Evolutionary conservation across 2,329 filamentous ascomycete genomes (phyloP).

Genomic region (Colletotrichum falcatum): DNA sequence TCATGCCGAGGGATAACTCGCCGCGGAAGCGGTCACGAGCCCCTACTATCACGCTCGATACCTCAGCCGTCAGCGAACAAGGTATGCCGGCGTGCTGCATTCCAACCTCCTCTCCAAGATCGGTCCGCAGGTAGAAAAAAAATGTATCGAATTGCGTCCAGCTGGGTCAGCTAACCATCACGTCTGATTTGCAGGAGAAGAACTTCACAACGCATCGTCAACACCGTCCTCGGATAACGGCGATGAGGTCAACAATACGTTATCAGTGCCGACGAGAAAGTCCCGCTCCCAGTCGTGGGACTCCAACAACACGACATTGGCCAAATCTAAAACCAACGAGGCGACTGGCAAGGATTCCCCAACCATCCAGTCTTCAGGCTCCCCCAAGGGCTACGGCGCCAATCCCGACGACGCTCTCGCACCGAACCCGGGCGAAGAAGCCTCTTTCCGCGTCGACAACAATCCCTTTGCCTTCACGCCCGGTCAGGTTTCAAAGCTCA

Average conservation of each 20-base stretch:
- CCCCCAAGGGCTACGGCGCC: constrained; percentile 43
- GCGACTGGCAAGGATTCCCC: constrained; percentile 35
- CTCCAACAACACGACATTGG: constrained; percentile 38
- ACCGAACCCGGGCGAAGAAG: constrained; percentile 71
- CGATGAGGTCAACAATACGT: constrained; percentile 40
- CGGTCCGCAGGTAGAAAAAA: constrained; percentile 9
- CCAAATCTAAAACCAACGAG: constrained; percentile 37
- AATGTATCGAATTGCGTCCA: not conserved
- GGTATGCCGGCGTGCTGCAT: constrained; percentile 36
- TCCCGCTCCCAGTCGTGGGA: constrained; percentile 41
- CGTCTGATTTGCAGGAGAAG: constrained; percentile 21
- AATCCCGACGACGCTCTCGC: constrained; percentile 45
- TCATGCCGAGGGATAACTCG: constrained; percentile 31
- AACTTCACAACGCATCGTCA: constrained; percentile 23
- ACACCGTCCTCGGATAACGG: constrained; percentile 33
- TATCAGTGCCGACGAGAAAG: constrained; percentile 41
- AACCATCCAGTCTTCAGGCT: constrained; percentile 11
- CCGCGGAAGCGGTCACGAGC: constrained; percentile 37
- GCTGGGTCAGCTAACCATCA: constrained; percentile 22
- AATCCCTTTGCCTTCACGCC: constrained; percentile 68
- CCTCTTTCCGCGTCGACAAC: constrained; percentile 74
- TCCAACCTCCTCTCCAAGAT: constrained; percentile 15
- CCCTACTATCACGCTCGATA: constrained; percentile 42
- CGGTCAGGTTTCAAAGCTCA: constrained; percentile 65
- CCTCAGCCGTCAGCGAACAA: constrained; percentile 41